A percentile compares a stretch with the other conserved stretches of the same genome.
phyloP scores from a whole-genome alignment of 371 early-diverging fungal species.

The Mortierella sp. region DNA sequence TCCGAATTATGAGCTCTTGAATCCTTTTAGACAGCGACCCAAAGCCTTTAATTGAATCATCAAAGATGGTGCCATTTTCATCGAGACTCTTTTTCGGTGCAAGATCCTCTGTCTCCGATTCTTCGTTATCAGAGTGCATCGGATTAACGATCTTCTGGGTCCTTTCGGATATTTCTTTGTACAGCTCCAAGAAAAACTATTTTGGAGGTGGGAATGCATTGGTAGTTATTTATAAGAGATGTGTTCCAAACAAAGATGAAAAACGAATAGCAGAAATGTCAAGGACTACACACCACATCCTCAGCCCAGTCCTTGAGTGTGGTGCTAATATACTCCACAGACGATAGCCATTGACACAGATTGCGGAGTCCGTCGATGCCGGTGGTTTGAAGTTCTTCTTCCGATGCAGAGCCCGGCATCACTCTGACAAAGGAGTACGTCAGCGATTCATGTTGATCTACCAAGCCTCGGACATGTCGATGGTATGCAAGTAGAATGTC shows the following conservation, averaged over 20 bases:
- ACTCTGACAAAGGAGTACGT: slow-evolving; percentile 49
- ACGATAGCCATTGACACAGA: slow-evolving; percentile 55
- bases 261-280: neutral
- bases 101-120: slow-evolving; percentile 26
- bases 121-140: slow-evolving; percentile 38
- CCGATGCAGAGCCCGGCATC: slow-evolving; percentile 40
- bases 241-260: too few relatives aligned
- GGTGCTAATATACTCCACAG: slow-evolving; percentile 48
- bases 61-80: slow-evolving; percentile 60
- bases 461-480: slow-evolving; percentile 34
- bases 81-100: slow-evolving; percentile 41
- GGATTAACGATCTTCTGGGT: slow-evolving; percentile 43
- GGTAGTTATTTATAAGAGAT: too few relatives aligned
- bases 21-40: slow-evolving; percentile 58
- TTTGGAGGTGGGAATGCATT: slow-evolving; percentile 8
- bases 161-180: slow-evolving; percentile 57
- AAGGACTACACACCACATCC: slow-evolving; percentile 38
- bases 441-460: slow-evolving; percentile 48
- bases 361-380: slow-evolving; percentile 40
- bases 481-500: slow-evolving; percentile 43
- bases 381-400: slow-evolving; percentile 33
- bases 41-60: slow-evolving; percentile 59
- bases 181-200: slow-evolving; percentile 69
- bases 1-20: slow-evolving; percentile 64
- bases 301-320: slow-evolving; percentile 52